Evolutionary conservation across 768 basidiomycete species (phyloP), one percentile per base, ranked within the genome.

Genomic region (Rhodosporidiobolus odoratus): DNA sequence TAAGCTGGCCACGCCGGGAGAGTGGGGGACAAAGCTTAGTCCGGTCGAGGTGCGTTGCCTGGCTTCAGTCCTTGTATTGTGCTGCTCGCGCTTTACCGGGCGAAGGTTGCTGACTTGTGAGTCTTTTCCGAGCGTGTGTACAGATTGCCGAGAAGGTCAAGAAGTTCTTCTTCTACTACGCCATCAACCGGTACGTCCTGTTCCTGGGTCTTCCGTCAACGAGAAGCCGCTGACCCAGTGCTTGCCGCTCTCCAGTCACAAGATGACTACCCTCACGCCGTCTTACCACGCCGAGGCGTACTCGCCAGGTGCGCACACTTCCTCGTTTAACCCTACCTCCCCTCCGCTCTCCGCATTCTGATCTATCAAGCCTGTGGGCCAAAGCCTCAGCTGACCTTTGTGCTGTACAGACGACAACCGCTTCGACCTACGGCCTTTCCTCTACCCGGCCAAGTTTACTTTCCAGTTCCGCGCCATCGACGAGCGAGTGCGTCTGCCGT

Each of bases 401-500:
- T 47, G 7, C 25, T 8, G 23, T 41, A 12, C 17, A 64, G 71
- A 76, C 34, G 72, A 68, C 58, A 72, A 35, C 73, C 94, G 94
- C 91, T 78, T 93, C 78, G 96, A 99, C 78, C 80, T 98, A 40
- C 87, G 96, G 45, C 96, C 94, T 0, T 99, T 99, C 86, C 82
- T 99, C 58, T 98, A 98, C 80, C 91, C 92, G 4, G 88, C 92
- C 19, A 84, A 90, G 64, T 98, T 98, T 83, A 90, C 90, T 0
- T 97, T 91, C 88, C 96, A 99, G 79, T 99, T 96, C 81, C 88
- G 83, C 80, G 93, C 92, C 82, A 97, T 99, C 69, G 95, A 99
- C 77, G 86, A 59, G 19, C 54, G 52, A 50, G 73, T 67, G 13
- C 53, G 50, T 61, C 45, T 5, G 2, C 10, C 10, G 5, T 7